These are phyloP conservation scores for Pascua sp. DNA, from an alignment of 1,284 basidiomycete genomes.

Conservation along the genomic window DNA sequence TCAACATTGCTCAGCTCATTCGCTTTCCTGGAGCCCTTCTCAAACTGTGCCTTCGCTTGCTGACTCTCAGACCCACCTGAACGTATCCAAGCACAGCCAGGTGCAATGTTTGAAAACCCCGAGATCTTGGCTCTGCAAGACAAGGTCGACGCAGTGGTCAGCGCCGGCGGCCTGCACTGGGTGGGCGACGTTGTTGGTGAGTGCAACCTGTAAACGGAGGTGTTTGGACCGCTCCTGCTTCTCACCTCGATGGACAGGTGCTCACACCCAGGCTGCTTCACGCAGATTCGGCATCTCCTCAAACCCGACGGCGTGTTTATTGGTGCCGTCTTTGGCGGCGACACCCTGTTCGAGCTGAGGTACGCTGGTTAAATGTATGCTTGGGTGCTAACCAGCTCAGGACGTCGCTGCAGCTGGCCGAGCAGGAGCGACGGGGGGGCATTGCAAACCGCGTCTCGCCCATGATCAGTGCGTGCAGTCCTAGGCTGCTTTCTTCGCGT, in stretches of 20 bases:
- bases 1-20: too few species aligned
- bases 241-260: too few species aligned
- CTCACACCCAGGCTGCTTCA: conserved; percentile 63
- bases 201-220: conserved; percentile 12
- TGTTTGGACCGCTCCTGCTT: too few species aligned
- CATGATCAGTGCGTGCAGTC: conserved; percentile 73
- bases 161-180: conserved; percentile 91
- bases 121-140: conserved; percentile 54
- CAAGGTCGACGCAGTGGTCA: conserved; percentile 88
- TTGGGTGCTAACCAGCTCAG: conserved; percentile 7
- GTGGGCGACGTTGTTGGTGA: conserved; percentile 92
- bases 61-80: conserved; percentile 22
- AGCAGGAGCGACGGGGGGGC: conserved; percentile 90
- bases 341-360: conserved; percentile 93
- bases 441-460: conserved; percentile 93
- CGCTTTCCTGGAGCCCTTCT: not conserved
- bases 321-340: conserved; percentile 90
- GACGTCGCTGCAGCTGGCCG: conserved; percentile 79
- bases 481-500: not conserved
- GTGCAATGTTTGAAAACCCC: conserved; percentile 34
- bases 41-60: not conserved
- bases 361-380: conserved; percentile 37
- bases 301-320: conserved; percentile 92
- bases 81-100: conserved; percentile 32
- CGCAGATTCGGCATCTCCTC: conserved; percentile 82